phyloP scores from a whole-genome alignment of 306 rosid species.

The Cucurbita moschata region DNA sequence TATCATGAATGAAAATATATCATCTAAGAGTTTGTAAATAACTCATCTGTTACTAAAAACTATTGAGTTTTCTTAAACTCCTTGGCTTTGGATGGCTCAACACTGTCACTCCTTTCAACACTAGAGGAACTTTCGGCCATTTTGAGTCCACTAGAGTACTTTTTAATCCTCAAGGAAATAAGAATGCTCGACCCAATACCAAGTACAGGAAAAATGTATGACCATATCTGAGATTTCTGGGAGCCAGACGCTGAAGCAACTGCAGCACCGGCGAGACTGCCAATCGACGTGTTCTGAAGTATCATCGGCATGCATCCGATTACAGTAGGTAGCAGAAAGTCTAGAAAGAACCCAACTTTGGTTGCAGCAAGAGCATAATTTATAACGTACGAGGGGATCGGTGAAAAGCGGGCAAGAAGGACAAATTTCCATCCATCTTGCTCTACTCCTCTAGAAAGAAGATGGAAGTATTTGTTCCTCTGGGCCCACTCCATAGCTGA shows the following conservation, averaged over 20 bases:
- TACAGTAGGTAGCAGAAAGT: slow-evolving; percentile 73
- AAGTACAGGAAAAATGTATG: slow-evolving; percentile 56
- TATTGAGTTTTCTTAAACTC: background rate
- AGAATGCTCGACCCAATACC: slow-evolving; percentile 71
- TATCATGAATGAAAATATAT: background rate
- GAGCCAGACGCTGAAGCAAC: slow-evolving; percentile 62
- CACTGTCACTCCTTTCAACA: background rate
- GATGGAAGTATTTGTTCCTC: slow-evolving; percentile 54
- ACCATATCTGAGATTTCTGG: slow-evolving; percentile 47
- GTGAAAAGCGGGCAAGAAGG: slow-evolving; percentile 93
- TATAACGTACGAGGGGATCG: slow-evolving; percentile 74
- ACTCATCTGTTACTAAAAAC: background rate
- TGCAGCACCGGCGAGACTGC: slow-evolving; percentile 94
- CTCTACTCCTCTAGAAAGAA: slow-evolving; percentile 78
- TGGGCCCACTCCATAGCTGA: slow-evolving; percentile 78
- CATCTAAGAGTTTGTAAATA: background rate
- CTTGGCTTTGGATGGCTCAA: background rate
- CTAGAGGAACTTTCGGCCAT: background rate
- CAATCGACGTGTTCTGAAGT: slow-evolving; percentile 80
- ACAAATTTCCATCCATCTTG: slow-evolving; percentile 96
- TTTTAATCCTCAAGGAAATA: slow-evolving; percentile 72
- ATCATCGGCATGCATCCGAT: slow-evolving; percentile 91
- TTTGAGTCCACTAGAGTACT: slow-evolving; percentile 40
- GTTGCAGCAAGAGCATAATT: slow-evolving; percentile 93
- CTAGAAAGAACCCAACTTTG: slow-evolving; percentile 54